These are phyloP conservation scores for Dacryopinax primogenitus DNA, from an alignment of 768 basidiomycete genomes.

Conservation along the genomic window DNA sequence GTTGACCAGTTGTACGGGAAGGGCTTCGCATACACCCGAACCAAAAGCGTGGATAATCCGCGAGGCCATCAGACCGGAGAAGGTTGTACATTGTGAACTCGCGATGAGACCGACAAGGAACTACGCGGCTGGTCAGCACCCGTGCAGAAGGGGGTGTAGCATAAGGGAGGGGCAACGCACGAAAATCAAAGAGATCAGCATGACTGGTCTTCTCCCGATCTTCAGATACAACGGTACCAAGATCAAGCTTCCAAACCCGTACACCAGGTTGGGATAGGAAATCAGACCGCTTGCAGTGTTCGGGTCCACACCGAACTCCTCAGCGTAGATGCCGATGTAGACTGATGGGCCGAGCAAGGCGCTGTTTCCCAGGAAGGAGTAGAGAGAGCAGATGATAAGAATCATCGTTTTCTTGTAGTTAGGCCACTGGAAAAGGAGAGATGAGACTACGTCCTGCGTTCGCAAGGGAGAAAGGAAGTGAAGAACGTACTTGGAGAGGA, in stretches of 20 bases:
- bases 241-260: conserved; percentile 9
- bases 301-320: conserved; percentile 3
- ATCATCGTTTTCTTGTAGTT: conserved; percentile 13
- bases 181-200: conserved; percentile 6
- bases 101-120: conserved; percentile 9
- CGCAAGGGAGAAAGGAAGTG: background rate
- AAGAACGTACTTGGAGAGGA: conserved; percentile 4
- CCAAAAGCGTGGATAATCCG: conserved; percentile 11
- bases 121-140: background rate
- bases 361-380: conserved; percentile 10
- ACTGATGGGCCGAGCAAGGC: conserved; percentile 9
- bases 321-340: conserved; percentile 11
- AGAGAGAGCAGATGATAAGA: conserved; percentile 9
- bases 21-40: conserved; percentile 11
- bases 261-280: conserved; percentile 8
- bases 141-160: background rate
- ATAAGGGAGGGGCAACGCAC: background rate
- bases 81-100: conserved; percentile 3
- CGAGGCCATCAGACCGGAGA: conserved; percentile 10
- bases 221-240: conserved; percentile 11
- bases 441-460: background rate
- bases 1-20: conserved; percentile 12
- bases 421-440: background rate
- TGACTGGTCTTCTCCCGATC: conserved; percentile 10
- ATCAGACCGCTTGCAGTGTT: conserved; percentile 4